Evolutionary conservation across 176 grass and related monocot genomes (phyloP).

Genomic region (Olyra latifolia): DNA sequence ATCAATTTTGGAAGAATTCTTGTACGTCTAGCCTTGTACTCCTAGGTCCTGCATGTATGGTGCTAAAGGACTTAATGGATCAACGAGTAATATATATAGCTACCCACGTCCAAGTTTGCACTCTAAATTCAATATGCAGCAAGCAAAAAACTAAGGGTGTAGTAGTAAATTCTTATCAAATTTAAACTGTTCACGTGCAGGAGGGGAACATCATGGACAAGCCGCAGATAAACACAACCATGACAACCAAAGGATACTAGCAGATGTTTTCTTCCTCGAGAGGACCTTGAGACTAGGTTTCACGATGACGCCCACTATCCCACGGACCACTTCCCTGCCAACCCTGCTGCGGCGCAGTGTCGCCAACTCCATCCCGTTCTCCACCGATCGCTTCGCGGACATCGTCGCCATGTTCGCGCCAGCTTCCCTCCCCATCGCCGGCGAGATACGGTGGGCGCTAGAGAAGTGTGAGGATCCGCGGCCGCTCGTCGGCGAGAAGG

Average conservation of each 20-base stretch:
- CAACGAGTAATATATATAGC: too few relatives aligned
- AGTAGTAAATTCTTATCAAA: not conserved
- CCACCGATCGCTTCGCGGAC: not conserved
- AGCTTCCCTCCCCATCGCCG: not conserved
- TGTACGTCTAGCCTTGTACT: too few relatives aligned
- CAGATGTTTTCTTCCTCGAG: not conserved
- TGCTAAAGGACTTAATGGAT: too few relatives aligned
- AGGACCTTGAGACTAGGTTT: not conserved
- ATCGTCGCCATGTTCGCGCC: not conserved
- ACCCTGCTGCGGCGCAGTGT: not conserved
- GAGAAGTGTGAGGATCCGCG: not conserved
- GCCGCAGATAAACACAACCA: not conserved
- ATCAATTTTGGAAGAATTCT: too few relatives aligned
- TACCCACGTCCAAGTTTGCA: too few relatives aligned
- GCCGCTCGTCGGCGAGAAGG: not conserved
- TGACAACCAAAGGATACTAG: not conserved
- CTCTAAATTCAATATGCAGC: not conserved
- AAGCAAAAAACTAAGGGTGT: not conserved
- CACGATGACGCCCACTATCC: not conserved
- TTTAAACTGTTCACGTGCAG: not conserved
- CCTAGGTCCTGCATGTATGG: too few relatives aligned
- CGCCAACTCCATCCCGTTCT: slow-evolving; percentile 30
- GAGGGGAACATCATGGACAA: not conserved
- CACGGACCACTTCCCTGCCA: not conserved
- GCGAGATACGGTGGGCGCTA: not conserved